Conservation (phyloP, 495 filamentous ascomycete genomes). For the Talaromyces borbonicus region DNA sequence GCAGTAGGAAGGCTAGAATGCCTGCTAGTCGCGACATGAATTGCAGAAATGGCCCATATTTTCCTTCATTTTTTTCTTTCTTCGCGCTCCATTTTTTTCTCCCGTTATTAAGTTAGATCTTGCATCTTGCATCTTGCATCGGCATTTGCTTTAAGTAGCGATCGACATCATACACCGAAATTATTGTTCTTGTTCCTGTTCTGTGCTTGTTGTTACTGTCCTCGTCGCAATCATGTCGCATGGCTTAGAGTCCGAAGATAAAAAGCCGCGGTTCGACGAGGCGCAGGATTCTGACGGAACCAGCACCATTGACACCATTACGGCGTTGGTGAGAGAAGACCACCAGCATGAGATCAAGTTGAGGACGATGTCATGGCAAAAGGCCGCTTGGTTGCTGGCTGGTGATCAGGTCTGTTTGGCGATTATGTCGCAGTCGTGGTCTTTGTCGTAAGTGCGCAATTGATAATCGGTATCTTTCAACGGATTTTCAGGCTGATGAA, state of each 20-base stretch:
- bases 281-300: slow-evolving; percentile 4
- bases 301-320: neutral
- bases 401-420: slow-evolving; percentile 89
- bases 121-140: neutral
- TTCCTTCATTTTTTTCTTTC: neutral
- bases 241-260: neutral
- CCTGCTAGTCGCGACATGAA: neutral
- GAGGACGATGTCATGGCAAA: slow-evolving; percentile 6
- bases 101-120: no score
- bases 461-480: no score
- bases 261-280: slow-evolving; percentile 3
- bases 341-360: slow-evolving; percentile 6
- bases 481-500: neutral
- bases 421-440: slow-evolving; percentile 93
- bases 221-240: slow-evolving; percentile 2
- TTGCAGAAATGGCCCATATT: neutral
- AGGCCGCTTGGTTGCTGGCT: slow-evolving; percentile 80
- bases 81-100: neutral
- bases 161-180: neutral
- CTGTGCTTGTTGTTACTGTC: no score
- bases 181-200: neutral
- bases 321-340: neutral
- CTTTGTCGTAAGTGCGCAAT: slow-evolving; percentile 46
- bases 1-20: neutral
- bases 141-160: neutral